These are phyloP conservation scores for Pythium angustatum DNA, from an alignment of 352 stramenopile species.

Conservation along the genomic window DNA sequence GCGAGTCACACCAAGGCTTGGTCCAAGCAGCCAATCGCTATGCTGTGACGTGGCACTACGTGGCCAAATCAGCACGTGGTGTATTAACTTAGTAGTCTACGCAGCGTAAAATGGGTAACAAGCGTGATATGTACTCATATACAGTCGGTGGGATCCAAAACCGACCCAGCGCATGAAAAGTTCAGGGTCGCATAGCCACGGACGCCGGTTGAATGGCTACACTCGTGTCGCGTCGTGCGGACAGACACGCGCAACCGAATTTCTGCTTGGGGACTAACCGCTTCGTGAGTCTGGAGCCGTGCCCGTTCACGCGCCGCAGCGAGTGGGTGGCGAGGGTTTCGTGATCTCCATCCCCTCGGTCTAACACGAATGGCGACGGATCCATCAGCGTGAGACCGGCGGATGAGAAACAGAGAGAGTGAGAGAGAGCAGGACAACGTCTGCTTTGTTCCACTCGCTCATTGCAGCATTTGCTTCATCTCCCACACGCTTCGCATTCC, in stretches of 20 bases:
- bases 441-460: not conserved
- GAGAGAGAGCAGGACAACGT: no score
- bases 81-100: not conserved
- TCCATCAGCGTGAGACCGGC: no score
- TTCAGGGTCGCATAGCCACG: not conserved
- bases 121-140: not conserved
- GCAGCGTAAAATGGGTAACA: not conserved
- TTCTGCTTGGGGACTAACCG: not conserved
- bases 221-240: not conserved
- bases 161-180: not conserved
- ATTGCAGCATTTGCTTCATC: not conserved
- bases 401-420: no score
- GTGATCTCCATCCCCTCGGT: no score
- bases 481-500: not conserved
- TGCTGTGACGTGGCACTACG: not conserved
- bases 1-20: not conserved
- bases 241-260: not conserved
- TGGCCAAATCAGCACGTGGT: not conserved
- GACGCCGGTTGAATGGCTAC: not conserved
- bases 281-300: no score
- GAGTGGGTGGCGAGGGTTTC: no score
- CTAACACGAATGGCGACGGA: no score
- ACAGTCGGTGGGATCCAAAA: not conserved
- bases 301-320: no score
- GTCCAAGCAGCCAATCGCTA: not conserved